Evolutionary conservation across 1,284 basidiomycete species (phyloP).

Genomic region (Grifola frondosa): DNA sequence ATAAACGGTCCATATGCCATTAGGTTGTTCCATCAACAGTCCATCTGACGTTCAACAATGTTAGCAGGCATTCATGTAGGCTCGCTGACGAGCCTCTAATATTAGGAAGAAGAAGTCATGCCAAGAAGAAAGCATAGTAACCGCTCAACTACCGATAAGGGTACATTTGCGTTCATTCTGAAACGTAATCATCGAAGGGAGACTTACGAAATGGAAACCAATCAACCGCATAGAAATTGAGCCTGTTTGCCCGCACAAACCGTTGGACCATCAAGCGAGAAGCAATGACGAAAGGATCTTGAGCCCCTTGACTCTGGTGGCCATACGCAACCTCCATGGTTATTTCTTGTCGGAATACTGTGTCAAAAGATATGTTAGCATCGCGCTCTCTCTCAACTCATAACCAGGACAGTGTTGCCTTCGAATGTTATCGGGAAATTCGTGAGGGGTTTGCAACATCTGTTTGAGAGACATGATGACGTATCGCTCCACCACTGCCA

Average conservation of each 20-base stretch:
- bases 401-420: background rate
- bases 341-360: conserved; percentile 11
- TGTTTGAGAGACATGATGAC: conserved; percentile 8
- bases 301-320: conserved; percentile 10
- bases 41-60: too few relatives aligned
- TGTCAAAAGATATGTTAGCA: background rate
- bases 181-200: too few relatives aligned
- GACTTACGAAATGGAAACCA: too few relatives aligned
- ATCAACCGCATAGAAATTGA: conserved; percentile 27
- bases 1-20: too few relatives aligned
- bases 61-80: too few relatives aligned
- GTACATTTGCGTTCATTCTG: too few relatives aligned
- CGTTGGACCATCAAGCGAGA: conserved; percentile 20
- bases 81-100: too few relatives aligned
- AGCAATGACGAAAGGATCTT: conserved; percentile 23
- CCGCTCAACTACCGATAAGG: too few relatives aligned
- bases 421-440: conserved; percentile 11
- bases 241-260: conserved; percentile 22
- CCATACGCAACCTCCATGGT: conserved; percentile 18
- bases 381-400: background rate
- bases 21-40: too few relatives aligned
- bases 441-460: conserved; percentile 4
- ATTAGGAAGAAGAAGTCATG: too few relatives aligned
- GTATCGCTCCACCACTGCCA: conserved; percentile 5
- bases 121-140: too few relatives aligned